A percentile compares a stretch with the other conserved stretches of the same genome.
Evolutionary conservation across 2,329 filamentous ascomycete genomes (phyloP).

Genomic region (Akanthomyces lecanii): DNA sequence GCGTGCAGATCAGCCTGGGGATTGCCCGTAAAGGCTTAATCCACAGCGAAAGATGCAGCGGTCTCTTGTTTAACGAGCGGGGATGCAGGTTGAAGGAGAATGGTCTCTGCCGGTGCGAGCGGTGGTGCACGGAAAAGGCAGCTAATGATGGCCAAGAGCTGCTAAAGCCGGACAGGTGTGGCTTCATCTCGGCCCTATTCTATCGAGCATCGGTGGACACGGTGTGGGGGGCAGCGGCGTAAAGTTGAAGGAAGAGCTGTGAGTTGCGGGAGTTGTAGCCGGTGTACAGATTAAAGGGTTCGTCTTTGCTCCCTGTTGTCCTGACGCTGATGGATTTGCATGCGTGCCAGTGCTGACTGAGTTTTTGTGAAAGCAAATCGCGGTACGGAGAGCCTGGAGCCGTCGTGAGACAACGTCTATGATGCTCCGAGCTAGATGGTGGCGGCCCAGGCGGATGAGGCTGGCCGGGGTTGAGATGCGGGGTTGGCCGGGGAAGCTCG

Average conservation of each 20-base stretch:
- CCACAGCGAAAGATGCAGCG: background rate
- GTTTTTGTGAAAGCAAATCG: no score
- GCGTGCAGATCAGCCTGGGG: background rate
- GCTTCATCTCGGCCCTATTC: conserved; percentile 12
- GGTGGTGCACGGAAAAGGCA: background rate
- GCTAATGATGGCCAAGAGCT: background rate
- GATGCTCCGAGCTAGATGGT: background rate
- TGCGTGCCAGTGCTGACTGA: no score
- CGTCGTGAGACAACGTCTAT: background rate
- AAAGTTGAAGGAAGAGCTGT: background rate
- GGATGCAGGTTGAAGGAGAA: background rate
- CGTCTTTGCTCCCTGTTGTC: background rate
- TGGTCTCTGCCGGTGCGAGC: background rate
- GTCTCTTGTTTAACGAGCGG: background rate
- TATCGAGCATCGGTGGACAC: background rate
- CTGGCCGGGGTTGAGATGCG: conserved; percentile 8
- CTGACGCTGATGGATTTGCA: no score
- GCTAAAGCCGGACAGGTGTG: conserved; percentile 2
- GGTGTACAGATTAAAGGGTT: background rate
- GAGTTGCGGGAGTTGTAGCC: background rate
- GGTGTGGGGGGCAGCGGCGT: background rate
- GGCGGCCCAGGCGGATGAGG: background rate
- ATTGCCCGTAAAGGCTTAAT: background rate
- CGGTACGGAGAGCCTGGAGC: background rate
- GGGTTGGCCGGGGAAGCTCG: conserved; percentile 2